Conservation (phyloP, 2,329 filamentous ascomycete genomes). For the Ilyonectria mors-panacis region DNA sequence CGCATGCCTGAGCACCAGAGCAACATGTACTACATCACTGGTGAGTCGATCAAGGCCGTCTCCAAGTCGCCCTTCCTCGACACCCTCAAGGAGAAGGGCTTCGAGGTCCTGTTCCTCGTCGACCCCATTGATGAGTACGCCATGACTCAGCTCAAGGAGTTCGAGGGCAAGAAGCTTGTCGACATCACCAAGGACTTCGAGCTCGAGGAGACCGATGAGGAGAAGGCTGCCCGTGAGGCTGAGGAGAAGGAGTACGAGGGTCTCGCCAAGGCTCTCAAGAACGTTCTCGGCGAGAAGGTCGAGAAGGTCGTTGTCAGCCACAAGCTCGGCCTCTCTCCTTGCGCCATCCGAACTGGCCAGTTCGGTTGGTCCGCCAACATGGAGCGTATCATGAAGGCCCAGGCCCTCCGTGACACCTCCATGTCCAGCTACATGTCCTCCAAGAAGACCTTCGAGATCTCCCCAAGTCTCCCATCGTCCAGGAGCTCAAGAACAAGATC, state of each 20-base stretch:
- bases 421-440: slow-evolving; percentile 99
- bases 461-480: slow-evolving; percentile 97
- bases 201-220: slow-evolving; percentile 99
- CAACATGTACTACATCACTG: slow-evolving; percentile 99
- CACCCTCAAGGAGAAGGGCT: slow-evolving; percentile 98
- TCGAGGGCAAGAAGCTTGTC: slow-evolving; percentile 99
- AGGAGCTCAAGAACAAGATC: slow-evolving; percentile 99
- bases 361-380: slow-evolving; percentile 99
- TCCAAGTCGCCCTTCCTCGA: slow-evolving; percentile 99
- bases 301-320: slow-evolving; percentile 99
- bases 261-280: slow-evolving; percentile 98
- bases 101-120: slow-evolving; percentile 99
- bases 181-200: slow-evolving; percentile 99
- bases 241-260: slow-evolving; percentile 99
- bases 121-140: slow-evolving; percentile 99
- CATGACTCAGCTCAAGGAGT: slow-evolving; percentile 99
- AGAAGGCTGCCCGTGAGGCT: slow-evolving; percentile 95
- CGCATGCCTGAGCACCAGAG: slow-evolving; percentile 99
- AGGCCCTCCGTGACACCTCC: slow-evolving; percentile 99
- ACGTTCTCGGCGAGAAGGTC: slow-evolving; percentile 98
- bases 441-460: slow-evolving; percentile 99
- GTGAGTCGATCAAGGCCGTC: slow-evolving; percentile 99
- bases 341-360: slow-evolving; percentile 98
- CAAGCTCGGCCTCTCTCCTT: slow-evolving; percentile 95
- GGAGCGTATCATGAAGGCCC: slow-evolving; percentile 99